These are phyloP conservation scores for Torrubiellomyces zombiae DNA, from an alignment of 2,329 filamentous ascomycete species.

Conservation along the genomic window DNA sequence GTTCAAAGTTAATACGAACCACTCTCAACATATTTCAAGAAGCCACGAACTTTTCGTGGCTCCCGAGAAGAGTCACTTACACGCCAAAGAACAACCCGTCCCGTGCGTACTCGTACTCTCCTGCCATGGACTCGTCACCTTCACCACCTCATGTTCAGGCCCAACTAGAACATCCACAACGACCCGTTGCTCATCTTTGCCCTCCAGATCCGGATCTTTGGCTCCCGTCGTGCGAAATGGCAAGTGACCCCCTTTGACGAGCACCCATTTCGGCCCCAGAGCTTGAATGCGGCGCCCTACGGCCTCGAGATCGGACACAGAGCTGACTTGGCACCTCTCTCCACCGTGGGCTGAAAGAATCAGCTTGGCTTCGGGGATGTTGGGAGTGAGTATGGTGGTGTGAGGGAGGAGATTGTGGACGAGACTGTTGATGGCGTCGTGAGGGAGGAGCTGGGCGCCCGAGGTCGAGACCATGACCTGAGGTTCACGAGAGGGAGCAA, in stretches of 20 bases:
- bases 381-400: conserved; percentile 58
- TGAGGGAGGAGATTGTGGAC: conserved; percentile 43
- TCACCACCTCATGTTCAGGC: conserved; percentile 30
- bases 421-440: conserved; percentile 45
- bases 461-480: conserved; percentile 87
- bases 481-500: no score
- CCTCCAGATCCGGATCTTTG: no score
- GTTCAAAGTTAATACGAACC: not conserved
- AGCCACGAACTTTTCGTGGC: not conserved
- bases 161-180: conserved; percentile 69
- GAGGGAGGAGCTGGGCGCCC: conserved; percentile 52
- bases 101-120: conserved; percentile 74
- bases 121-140: conserved; percentile 56
- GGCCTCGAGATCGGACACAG: conserved; percentile 47
- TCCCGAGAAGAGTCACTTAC: conserved; percentile 27
- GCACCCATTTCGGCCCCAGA: conserved; percentile 62
- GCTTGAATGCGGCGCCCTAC: conserved; percentile 49
- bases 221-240: conserved; percentile 53
- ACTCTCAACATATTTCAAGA: not conserved
- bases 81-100: conserved; percentile 86
- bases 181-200: conserved; percentile 42
- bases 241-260: conserved; percentile 84
- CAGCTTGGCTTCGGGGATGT: conserved; percentile 56
- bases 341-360: conserved; percentile 38
- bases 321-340: conserved; percentile 24